These are phyloP conservation scores for Wakefieldia striispora DNA, from an alignment of 768 basidiomycete genomes.

Conservation along the genomic window DNA sequence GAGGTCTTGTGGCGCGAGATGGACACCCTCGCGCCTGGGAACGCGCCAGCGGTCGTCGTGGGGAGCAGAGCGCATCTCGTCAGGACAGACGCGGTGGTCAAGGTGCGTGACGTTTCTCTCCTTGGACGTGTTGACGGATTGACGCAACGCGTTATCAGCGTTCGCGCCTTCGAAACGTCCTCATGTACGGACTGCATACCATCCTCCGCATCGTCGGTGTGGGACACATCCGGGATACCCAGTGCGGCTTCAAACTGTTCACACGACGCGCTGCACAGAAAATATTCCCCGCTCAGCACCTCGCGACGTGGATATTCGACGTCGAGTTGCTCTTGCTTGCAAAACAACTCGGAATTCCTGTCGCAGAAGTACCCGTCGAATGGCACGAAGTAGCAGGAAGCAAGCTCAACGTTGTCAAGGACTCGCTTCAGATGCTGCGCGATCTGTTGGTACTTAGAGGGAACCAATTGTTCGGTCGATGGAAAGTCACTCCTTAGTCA, in stretches of 20 bases:
- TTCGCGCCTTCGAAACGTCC: conserved; percentile 81
- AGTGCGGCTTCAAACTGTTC: conserved; percentile 97
- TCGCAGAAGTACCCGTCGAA: conserved; percentile 81
- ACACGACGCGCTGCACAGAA: conserved; percentile 75
- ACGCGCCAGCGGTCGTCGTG: conserved; percentile 64
- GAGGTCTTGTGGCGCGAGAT: conserved; percentile 75
- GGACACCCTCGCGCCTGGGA: conserved; percentile 53
- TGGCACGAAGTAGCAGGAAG: conserved; percentile 96
- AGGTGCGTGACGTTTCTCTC: conserved; percentile 48
- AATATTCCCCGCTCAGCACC: conserved; percentile 85
- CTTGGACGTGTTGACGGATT: neutral
- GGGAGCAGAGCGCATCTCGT: conserved; percentile 94
- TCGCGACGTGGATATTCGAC: conserved; percentile 94
- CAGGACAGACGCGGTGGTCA: conserved; percentile 88
- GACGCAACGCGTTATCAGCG: conserved; percentile 49
- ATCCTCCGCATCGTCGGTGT: conserved; percentile 88
- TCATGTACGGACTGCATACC: conserved; percentile 93
- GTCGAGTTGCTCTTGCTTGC: conserved; percentile 89
- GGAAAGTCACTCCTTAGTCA: conserved; percentile 43
- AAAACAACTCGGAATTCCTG: conserved; percentile 72
- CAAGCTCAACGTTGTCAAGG: conserved; percentile 83
- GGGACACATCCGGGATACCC: conserved; percentile 88
- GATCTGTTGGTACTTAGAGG: conserved; percentile 82
- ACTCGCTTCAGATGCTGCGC: conserved; percentile 85
- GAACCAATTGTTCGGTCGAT: conserved; percentile 78